Evolutionary conservation across 768 basidiomycete genomes (phyloP), one percentile per base, ranked within the genome.

Genomic region (Pleurotus ostreatus): DNA sequence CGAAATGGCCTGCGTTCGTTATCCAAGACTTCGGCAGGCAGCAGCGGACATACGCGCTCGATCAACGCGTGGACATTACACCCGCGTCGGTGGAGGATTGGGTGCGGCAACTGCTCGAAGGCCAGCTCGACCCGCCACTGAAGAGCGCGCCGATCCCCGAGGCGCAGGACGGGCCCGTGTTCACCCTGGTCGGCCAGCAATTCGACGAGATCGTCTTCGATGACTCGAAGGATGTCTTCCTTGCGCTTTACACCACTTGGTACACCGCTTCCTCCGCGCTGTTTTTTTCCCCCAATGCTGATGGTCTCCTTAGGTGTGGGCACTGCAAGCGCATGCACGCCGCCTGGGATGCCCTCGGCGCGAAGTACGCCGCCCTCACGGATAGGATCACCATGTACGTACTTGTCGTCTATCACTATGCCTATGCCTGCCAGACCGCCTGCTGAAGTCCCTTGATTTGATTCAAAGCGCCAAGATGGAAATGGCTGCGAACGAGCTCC

Each of bases 231-330:
- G 95, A 98, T 68, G 87, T 98, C 64, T 94, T 99, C 65, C 78
- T 98, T 61, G 96, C 98, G 73, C 94, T 99, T 74, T 98, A 92
- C 65, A 96, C 97, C 47, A 83, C 93, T 46, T 98, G 97, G 97
- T 95, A 70, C 46, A 60, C 59, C 58, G 6, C 11, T 8, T 25
- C 46, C 25, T 25, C 43, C 0, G 6, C 18, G 15, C 56, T 2
- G 1, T 30, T 43, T 53, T 18, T 20, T 20, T 20, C 20, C 20
- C 37, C 16, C 53, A 20, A 13, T 16, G 7, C 57, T 53, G 25
- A 59, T 46, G 7, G 23, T 23, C 5, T 38, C 16, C 45, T 22
- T 62, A 89, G 88, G 87, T 92, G 91, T 65, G 90, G 90, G 41
- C 92, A 94, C 81, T 94, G 94, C 88, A 96, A 97, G 76, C 93